These are phyloP conservation scores for Acanthamoeba lenticulata DNA, from an alignment of 208 protist genomes.

Conservation along the genomic window DNA sequence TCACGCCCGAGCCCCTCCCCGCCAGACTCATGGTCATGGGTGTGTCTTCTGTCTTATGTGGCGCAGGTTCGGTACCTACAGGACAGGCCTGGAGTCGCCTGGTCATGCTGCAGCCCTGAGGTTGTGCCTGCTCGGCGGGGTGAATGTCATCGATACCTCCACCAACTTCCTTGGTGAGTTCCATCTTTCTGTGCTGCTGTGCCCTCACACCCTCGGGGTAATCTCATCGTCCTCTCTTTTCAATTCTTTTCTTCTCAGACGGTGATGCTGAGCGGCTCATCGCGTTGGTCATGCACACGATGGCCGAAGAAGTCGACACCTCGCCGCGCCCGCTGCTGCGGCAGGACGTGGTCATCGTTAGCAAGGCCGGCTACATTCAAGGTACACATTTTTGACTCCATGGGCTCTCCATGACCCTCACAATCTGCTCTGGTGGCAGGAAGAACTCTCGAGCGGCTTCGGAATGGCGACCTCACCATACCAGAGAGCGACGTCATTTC, in stretches of 20 bases:
- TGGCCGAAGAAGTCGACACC: not conserved
- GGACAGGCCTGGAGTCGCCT: conserved; percentile 13
- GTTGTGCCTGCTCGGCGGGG: not conserved
- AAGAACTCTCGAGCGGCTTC: not conserved
- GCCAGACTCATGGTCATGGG: not conserved
- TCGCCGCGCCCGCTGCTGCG: not conserved
- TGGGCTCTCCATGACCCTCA: not conserved
- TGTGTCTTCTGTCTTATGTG: no score
- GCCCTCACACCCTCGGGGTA: not conserved
- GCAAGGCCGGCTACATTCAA: conserved; percentile 44
- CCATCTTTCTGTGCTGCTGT: not conserved
- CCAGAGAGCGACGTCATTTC: not conserved
- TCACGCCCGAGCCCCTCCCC: no score
- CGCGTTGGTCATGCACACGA: not conserved
- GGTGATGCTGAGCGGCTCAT: not conserved
- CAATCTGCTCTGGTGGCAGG: not conserved
- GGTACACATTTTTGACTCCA: not conserved
- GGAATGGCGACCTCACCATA: not conserved
- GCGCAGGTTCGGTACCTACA: not conserved
- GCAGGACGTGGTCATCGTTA: conserved; percentile 16
- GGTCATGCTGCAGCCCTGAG: not conserved
- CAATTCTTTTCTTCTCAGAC: not conserved
- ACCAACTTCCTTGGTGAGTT: conserved; percentile 30
- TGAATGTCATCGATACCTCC: conserved; percentile 52
- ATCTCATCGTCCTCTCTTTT: no score